Percentiles rank a stretch among this genome's conserved stretches.
Conservation (phyloP, 148 eudicot genomes). For the Vaccinium myrtillus region DNA sequence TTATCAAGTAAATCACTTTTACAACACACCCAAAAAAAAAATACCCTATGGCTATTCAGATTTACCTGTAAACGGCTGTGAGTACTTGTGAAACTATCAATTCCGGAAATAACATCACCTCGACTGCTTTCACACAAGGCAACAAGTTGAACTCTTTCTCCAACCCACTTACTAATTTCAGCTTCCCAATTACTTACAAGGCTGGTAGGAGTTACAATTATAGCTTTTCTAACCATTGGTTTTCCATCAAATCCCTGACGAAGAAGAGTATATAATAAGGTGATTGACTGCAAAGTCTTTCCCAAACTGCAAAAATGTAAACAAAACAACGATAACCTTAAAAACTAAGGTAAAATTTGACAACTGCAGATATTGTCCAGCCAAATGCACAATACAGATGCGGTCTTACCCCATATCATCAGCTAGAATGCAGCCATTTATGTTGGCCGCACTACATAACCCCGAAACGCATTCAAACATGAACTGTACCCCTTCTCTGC, state of each 20-base stretch:
- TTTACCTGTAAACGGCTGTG: constrained; percentile 64
- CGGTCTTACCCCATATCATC: constrained; percentile 95
- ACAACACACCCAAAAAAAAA: constrained; percentile 14
- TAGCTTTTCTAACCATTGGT: constrained; percentile 89
- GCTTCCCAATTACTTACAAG: constrained; percentile 99
- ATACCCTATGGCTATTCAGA: constrained; percentile 15
- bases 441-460: constrained; percentile 47
- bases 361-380: not conserved
- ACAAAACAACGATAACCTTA: not conserved
- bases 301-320: constrained; percentile 65
- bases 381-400: not conserved
- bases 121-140: constrained; percentile 96
- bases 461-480: constrained; percentile 98
- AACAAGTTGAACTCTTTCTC: constrained; percentile 77
- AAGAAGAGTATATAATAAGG: constrained; percentile 89
- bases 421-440: constrained; percentile 94
- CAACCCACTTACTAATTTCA: constrained; percentile 94
- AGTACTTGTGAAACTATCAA: constrained; percentile 64
- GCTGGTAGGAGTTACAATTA: constrained; percentile 97
- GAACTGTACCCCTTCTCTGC: constrained; percentile 99
- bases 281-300: constrained; percentile 96
- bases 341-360: not conserved
- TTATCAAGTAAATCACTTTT: constrained; percentile 23
- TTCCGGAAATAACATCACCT: constrained; percentile 74
- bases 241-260: constrained; percentile 93